Base-by-base conservation (phyloP, 805 yeast genomes). In the Metschnikowia vanudenii region DNA sequence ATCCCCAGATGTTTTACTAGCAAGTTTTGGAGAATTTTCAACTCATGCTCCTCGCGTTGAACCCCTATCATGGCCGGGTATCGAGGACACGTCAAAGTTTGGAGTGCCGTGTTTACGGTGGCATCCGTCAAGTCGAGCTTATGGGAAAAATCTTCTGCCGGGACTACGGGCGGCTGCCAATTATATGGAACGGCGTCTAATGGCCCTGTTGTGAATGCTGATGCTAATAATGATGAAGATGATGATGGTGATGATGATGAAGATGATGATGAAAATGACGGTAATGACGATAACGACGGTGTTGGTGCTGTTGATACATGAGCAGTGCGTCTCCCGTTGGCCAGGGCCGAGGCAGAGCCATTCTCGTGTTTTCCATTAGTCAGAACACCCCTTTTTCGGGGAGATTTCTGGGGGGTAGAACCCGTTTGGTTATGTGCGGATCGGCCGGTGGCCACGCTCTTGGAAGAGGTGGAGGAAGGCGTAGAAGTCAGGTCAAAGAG, bases 81-180 rank as follows among this genome's bases (percentile, higher is more conserved):
- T 37, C 63, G 40, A 9, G 76, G 79, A 40, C 77, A 67, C 40
- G 54, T 52, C 33, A 78, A 54, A 0, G 68, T 61, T 49, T 73
- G 76, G 12, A 61, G 48, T 11, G 61, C 64, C 16, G 61, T 41
- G 43, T 70, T 65, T n/a, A 79, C 67, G 49, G 64, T 68, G 9
- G 80, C 78, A 41, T 63, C 70, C 17, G 62, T 57, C 41, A 77
- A 56, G 53, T 76, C 72, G 32, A 77, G 58, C 32, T 65, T 58
- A 44, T 64, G 62, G 37, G 79, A 76, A 56, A 79, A 79, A 31
- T 59, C 63, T 46, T 73, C 76, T 4, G 57, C 52, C 3, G 61
- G 52, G 3, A 52, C 39, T 3, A 68, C 62, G 2, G 68, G 65
- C 1, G 82, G 79, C 55, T 77, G 82, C 79, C 79, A 79, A 58